phyloP scores from a whole-genome alignment of 1,284 basidiomycete species.

The Xerocomus nothofagi region DNA sequence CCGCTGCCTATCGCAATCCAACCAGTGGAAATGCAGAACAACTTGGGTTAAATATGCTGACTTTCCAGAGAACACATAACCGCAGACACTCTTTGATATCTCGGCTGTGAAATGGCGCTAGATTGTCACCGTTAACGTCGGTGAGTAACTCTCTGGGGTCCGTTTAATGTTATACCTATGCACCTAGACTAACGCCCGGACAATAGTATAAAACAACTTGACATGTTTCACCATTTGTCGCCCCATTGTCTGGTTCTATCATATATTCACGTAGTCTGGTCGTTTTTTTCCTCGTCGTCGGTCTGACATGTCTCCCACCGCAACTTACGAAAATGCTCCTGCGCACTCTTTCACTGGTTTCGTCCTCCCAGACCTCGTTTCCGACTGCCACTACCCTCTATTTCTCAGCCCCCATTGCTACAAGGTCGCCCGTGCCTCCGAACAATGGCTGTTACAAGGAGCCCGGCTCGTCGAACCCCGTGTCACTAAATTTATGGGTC shows the following conservation, averaged over 20 bases:
- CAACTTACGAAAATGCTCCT: slow-evolving; percentile 16
- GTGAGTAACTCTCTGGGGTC: not conserved
- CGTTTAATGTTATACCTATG: no score
- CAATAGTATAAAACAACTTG: slow-evolving; percentile 27
- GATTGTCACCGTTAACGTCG: not conserved
- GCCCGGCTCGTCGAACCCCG: slow-evolving; percentile 54
- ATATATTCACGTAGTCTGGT: slow-evolving; percentile 16
- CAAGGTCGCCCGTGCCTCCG: slow-evolving; percentile 53
- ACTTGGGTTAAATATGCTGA: slow-evolving; percentile 1
- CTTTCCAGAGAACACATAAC: not conserved
- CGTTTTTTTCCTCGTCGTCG: not conserved
- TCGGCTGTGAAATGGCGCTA: not conserved
- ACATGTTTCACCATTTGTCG: slow-evolving; percentile 23
- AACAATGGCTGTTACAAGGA: slow-evolving; percentile 55
- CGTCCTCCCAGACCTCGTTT: slow-evolving; percentile 64
- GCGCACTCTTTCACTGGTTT: slow-evolving; percentile 38
- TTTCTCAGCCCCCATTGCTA: slow-evolving; percentile 54
- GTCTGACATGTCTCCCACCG: slow-evolving; percentile 29
- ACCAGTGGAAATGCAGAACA: not conserved
- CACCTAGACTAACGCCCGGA: slow-evolving; percentile 7
- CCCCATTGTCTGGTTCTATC: slow-evolving; percentile 11
- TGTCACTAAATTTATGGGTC: slow-evolving; percentile 50
- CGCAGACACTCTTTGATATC: not conserved
- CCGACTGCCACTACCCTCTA: slow-evolving; percentile 57
- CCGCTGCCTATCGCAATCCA: slow-evolving; percentile 7